Percentiles rank a stretch among this genome's conserved stretches.
Evolutionary conservation across 2,329 filamentous ascomycete species (phyloP).

Genomic region (Aspergillus aculeatinus): DNA sequence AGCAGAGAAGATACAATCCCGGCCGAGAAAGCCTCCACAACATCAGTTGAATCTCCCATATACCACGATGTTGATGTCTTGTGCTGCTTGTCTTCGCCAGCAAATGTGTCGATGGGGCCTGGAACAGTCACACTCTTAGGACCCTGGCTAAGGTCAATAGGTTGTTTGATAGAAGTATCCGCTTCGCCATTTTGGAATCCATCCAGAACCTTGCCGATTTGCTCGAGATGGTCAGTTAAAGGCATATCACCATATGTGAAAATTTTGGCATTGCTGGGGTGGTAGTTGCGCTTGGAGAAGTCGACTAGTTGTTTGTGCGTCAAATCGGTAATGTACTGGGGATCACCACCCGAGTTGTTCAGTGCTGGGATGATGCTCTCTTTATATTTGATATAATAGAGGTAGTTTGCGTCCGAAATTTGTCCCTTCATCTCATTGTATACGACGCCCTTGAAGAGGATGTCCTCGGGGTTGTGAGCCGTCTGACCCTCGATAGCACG

Average conservation of each 20-base stretch:
- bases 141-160: conserved; percentile 67
- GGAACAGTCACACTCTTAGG: conserved; percentile 68
- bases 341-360: conserved; percentile 95
- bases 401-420: conserved; percentile 94
- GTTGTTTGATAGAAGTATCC: conserved; percentile 72
- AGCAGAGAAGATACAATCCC: conserved; percentile 78
- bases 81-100: conserved; percentile 80
- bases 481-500: conserved; percentile 52
- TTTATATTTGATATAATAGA: conserved; percentile 94
- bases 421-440: conserved; percentile 99
- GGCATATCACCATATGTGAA: conserved; percentile 96
- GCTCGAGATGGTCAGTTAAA: conserved; percentile 73
- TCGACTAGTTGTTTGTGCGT: conserved; percentile 85
- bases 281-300: conserved; percentile 91
- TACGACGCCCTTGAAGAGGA: conserved; percentile 40
- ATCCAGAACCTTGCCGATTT: conserved; percentile 72
- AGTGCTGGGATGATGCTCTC: conserved; percentile 92
- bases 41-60: conserved; percentile 75
- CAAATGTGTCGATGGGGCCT: conserved; percentile 83
- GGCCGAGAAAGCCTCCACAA: conserved; percentile 85
- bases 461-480: conserved; percentile 49
- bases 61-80: conserved; percentile 96
- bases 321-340: conserved; percentile 91
- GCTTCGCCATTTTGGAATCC: conserved; percentile 69
- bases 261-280: conserved; percentile 94